These are phyloP conservation scores for Pisolithus sp. DNA, from an alignment of 768 basidiomycete genomes.

Conservation along the genomic window DNA sequence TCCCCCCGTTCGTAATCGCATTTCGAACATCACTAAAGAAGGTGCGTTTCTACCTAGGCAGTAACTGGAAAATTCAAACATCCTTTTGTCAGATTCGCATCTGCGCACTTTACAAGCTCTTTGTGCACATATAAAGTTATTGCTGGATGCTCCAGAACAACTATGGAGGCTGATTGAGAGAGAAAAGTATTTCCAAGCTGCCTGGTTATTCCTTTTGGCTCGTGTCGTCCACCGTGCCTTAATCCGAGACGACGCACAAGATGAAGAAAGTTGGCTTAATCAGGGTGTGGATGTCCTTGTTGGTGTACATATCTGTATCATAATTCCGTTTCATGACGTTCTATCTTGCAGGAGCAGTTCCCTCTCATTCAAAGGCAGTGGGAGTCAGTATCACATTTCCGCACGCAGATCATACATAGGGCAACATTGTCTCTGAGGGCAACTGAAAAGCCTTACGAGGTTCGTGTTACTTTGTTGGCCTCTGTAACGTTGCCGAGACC, in stretches of 20 bases:
- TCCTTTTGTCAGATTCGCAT: conserved; percentile 47
- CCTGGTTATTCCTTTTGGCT: conserved; percentile 82
- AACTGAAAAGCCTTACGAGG: conserved; percentile 44
- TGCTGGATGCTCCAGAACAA: conserved; percentile 88
- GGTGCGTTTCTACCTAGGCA: conserved; percentile 29
- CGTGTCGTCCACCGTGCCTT: conserved; percentile 79
- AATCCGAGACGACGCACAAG: conserved; percentile 54
- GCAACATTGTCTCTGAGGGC: conserved; percentile 80
- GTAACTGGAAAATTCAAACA: background rate
- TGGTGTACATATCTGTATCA: conserved; percentile 11
- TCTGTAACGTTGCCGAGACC: background rate
- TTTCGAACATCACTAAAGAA: conserved; percentile 32
- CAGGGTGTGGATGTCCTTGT: conserved; percentile 63
- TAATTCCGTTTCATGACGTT: background rate
- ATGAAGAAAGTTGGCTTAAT: conserved; percentile 52
- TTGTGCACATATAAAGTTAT: conserved; percentile 85
- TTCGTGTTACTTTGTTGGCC: conserved; percentile 23
- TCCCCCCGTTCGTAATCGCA: conserved; percentile 37
- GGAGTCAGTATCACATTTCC: conserved; percentile 84
- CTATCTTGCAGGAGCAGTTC: conserved; percentile 60
- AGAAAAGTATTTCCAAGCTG: conserved; percentile 73
- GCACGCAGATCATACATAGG: conserved; percentile 81
- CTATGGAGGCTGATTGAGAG: conserved; percentile 83
- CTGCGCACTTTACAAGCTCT: conserved; percentile 64
- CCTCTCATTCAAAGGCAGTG: conserved; percentile 89